These are phyloP conservation scores for Athelia psychrophila DNA, from an alignment of 1,284 basidiomycete genomes.

Conservation along the genomic window DNA sequence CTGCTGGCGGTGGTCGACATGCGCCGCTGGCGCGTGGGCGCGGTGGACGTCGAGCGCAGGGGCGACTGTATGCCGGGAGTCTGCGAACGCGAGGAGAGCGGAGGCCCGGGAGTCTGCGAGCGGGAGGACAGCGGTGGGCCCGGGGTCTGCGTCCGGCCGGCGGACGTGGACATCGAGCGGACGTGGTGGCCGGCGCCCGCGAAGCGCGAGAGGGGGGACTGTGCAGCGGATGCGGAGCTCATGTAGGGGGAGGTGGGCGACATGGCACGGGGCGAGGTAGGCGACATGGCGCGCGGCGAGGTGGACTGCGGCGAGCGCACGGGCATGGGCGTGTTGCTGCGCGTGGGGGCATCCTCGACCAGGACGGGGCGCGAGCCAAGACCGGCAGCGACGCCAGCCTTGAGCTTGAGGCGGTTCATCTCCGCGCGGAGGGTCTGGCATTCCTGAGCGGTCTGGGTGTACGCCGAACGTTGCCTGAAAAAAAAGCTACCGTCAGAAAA, in stretches of 20 bases:
- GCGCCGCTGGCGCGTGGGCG: conserved; percentile 24
- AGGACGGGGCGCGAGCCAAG: conserved; percentile 20
- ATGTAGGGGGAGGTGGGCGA: conserved; percentile 34
- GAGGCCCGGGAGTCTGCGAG: conserved; percentile 35
- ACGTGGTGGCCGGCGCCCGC: conserved; percentile 43
- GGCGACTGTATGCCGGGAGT: conserved; percentile 3
- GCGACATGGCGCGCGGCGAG: conserved; percentile 27
- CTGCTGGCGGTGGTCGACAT: conserved; percentile 41
- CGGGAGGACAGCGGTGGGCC: conserved; percentile 28
- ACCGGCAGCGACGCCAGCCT: conserved; percentile 43
- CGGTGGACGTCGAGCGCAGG: conserved; percentile 1
- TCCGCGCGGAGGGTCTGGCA: conserved; percentile 64
- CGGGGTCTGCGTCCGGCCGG: conserved; percentile 33
- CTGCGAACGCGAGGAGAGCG: conserved; percentile 27
- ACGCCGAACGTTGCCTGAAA: conserved; percentile 54
- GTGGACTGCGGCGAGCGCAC: conserved; percentile 15
- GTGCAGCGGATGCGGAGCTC: conserved; percentile 29
- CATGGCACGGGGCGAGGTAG: conserved; percentile 32
- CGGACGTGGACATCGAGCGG: conserved; percentile 49
- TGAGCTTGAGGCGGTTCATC: conserved; percentile 39
- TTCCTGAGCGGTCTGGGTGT: conserved; percentile 67
- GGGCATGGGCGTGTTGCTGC: not conserved
- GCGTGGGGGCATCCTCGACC: conserved; percentile 17
- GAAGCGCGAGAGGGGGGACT: conserved; percentile 40
- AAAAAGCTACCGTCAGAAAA: conserved; percentile 14